Base-by-base conservation (phyloP, 352 stramenopile species). In the Globisporangium alternatum region DNA sequence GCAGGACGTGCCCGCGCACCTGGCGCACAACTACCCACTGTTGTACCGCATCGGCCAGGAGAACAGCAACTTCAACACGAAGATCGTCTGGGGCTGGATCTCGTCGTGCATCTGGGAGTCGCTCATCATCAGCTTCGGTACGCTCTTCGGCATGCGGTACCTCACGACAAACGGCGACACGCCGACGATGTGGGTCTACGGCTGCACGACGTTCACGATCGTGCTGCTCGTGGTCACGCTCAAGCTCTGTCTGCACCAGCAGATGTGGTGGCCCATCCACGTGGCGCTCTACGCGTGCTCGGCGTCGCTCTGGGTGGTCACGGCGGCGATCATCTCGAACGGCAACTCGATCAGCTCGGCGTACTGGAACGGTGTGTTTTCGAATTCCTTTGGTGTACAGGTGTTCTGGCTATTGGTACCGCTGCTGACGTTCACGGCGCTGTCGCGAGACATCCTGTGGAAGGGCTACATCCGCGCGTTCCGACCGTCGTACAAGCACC, bases 141-240 rank as follows among this genome's bases (percentile, higher is more conserved):
- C 83, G 33, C 78, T 98, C 17, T 91, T 80, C 62, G 86, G 84
- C 41, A 89, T 94, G 74, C 78, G 80, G 25, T 88, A 96, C 59
- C 72, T 95, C 53, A 78, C 83, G 4, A 79, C 86, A 2, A 80
- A 83, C 28, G 96, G 92, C 5, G 86, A 96, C 66, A 97, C 93
- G 47, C 85, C 88, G 8, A 96, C 90, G 53, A 90, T 99, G 77
- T 97, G 96, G 76, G 88, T 97, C 33, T 96, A 98, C 61, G 97
- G 97, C 45, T 97, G 88, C 45, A 93, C 88, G 3, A 89, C 96
- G 45, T 99, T 98, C 75, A 97, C 93, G 17, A 91, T 95, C 64
- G 81, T 99, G 35, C 78, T 99, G 49, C 81, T 98, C 45, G 81
- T 98, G n/a, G 88, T 98, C 52, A 98, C 94, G 37, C 76, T 98